Conservation (phyloP, 352 stramenopile species). For the Pythium graminicola region DNA sequence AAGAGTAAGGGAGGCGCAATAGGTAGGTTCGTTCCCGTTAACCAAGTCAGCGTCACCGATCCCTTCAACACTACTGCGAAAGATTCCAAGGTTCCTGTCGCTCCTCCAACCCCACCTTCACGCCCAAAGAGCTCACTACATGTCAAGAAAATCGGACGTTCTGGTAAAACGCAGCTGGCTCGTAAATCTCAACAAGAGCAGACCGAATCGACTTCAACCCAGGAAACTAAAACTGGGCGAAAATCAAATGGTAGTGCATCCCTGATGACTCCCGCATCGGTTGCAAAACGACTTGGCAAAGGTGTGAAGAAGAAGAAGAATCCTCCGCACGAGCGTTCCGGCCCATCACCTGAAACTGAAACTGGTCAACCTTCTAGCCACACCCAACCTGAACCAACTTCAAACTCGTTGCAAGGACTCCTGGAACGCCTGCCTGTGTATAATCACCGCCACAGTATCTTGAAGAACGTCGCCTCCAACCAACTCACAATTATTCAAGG, state of each 20-base stretch:
- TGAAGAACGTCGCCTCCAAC: conserved; percentile 46
- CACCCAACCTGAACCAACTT: background rate
- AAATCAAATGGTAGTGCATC: background rate
- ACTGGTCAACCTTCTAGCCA: background rate
- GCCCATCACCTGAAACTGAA: background rate
- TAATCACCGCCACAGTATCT: conserved; percentile 71
- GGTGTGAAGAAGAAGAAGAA: conserved; percentile 11
- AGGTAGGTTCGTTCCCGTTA: conserved; percentile 4
- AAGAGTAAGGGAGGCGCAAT: background rate
- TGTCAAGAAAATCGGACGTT: conserved; percentile 1
- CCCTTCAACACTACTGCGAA: background rate
- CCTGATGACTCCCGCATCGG: conserved; percentile 14
- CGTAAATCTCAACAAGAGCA: background rate
- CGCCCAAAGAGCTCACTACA: background rate
- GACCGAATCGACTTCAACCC: background rate
- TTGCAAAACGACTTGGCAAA: conserved; percentile 14
- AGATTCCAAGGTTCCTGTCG: background rate
- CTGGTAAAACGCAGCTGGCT: background rate
- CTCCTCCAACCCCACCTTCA: conserved; percentile 1
- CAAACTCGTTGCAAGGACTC: conserved; percentile 24
- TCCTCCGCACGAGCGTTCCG: background rate
- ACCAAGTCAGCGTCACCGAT: conserved; percentile 2
- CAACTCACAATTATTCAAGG: conserved; percentile 95
- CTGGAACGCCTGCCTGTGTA: conserved; percentile 85
- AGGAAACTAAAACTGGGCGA: background rate